Evolutionary conservation across 805 yeast genomes (phyloP), one percentile per base, ranked within the genome.

Genomic region (Lipomyces anomalus): DNA sequence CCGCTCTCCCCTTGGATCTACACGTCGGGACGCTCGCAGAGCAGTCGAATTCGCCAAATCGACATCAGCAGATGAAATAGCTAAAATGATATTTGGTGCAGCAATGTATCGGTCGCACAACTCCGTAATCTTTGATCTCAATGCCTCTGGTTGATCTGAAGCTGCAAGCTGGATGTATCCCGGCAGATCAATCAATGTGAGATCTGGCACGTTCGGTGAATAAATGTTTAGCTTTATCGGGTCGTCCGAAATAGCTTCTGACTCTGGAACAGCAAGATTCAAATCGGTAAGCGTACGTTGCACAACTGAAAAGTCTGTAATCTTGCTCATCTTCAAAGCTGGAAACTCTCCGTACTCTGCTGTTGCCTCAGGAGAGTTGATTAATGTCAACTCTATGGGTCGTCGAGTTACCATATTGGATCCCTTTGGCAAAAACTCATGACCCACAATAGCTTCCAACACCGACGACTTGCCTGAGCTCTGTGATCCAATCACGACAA

Each of bases 121-220:
- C 42, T 73, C 78, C 48, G 85, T 71, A 56, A 92, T 92, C 61
- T 80, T 84, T 24, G 74, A 73, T 60, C 90, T 90, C 49, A 92
- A 73, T 47, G 81, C 85, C 3, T 73, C 66, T 0, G 99, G 99
- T 66, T 92, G 98, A 64, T 90, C 97, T 1, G 94, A 89, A 2
- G 97, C 94, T 61, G 92, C 95, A 4, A 92, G 79, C 64, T 92
- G 99, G 53, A 92, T 94, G 62, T 92, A 92, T 6, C 99, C 99
- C 0, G 99, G 99, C 48, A 92, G 71, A 69, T 92, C 99, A 17
- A 94, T 95, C 53, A 92, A 69, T 0, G 97, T 86, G 44, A 92
- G 71, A 67, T 94, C 98, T 0, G 98, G 94, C 4, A 90, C 95
- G 16, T 72, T 64, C 3, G 97, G 94, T 1, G 97, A 90, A 65